phyloP scores from a whole-genome alignment of 768 basidiomycete species.

The Psilocybe azurescens region DNA sequence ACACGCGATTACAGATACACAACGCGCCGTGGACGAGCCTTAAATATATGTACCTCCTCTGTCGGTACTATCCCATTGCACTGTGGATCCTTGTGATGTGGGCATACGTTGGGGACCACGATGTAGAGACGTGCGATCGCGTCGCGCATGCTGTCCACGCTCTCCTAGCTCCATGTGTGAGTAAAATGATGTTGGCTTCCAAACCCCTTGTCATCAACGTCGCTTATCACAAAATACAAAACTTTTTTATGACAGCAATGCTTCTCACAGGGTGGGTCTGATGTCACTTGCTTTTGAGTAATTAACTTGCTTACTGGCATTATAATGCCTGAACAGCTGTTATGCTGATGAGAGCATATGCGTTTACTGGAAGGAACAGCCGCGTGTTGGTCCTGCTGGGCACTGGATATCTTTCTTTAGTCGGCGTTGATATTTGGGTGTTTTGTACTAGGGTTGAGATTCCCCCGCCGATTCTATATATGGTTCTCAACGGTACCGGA shows the following conservation, averaged over 20 bases:
- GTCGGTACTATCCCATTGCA: conserved; percentile 44
- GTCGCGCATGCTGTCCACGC: conserved; percentile 34
- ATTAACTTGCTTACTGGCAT: not conserved
- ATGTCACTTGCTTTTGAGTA: no score
- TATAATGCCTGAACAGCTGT: conserved; percentile 33
- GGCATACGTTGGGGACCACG: conserved; percentile 39
- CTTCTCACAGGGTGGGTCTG: conserved; percentile 39
- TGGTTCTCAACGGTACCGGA: conserved; percentile 31
- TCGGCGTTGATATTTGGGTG: conserved; percentile 38
- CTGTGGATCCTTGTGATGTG: conserved; percentile 41
- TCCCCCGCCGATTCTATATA: conserved; percentile 27
- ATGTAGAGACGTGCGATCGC: conserved; percentile 29
- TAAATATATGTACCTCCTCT: conserved; percentile 44
- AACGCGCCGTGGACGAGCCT: conserved; percentile 38
- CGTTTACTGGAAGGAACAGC: conserved; percentile 41
- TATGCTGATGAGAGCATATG: conserved; percentile 50
- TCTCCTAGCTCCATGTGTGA: conserved; percentile 37
- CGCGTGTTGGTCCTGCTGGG: conserved; percentile 33
- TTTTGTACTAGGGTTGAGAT: conserved; percentile 33
- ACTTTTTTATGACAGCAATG: conserved; percentile 36
- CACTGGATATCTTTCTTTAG: conserved; percentile 31
- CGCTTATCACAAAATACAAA: not conserved
- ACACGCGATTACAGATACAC: conserved; percentile 29
- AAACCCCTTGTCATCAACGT: not conserved
- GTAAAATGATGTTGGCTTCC: conserved; percentile 7